phyloP scores from a whole-genome alignment of 2,329 filamentous ascomycete genomes.

The Alternaria triticina region DNA sequence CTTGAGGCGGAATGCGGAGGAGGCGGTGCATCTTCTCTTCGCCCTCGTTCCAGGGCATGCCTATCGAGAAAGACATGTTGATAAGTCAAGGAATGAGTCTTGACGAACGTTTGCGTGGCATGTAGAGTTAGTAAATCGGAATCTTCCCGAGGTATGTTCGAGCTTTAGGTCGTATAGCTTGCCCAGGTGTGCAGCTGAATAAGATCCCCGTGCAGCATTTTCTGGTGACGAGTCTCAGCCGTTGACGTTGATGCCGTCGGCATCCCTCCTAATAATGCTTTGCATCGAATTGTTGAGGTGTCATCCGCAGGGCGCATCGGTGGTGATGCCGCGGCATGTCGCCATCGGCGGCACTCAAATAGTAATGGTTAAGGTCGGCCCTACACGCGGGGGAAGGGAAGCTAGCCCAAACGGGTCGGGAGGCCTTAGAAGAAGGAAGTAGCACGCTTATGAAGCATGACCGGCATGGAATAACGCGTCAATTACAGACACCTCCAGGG shows the following conservation, averaged over 20 bases:
- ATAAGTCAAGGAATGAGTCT: too few relatives aligned
- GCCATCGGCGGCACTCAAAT: background rate
- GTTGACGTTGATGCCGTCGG: background rate
- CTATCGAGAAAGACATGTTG: slow-evolving; percentile 54
- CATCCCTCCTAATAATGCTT: background rate
- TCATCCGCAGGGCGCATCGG: background rate
- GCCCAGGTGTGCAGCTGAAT: too few relatives aligned
- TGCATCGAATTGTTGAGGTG: background rate
- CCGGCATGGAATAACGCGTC: background rate
- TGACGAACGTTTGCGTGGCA: too few relatives aligned
- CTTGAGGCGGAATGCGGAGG: slow-evolving; percentile 62
- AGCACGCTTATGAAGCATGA: background rate
- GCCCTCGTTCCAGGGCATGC: slow-evolving; percentile 66
- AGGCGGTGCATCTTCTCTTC: slow-evolving; percentile 70
- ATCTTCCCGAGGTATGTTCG: too few relatives aligned
- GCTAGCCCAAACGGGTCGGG: background rate
- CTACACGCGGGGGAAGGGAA: background rate
- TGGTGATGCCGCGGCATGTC: background rate
- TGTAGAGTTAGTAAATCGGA: too few relatives aligned
- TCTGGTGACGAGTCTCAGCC: background rate
- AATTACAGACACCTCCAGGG: fast-evolving
- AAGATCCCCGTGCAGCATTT: too few relatives aligned
- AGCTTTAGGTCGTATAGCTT: too few relatives aligned
- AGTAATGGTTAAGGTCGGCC: background rate
- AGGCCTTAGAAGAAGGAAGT: background rate